phyloP scores from a whole-genome alignment of 192 early-diverging fungal genomes.

The Backusella tarrabulga region DNA sequence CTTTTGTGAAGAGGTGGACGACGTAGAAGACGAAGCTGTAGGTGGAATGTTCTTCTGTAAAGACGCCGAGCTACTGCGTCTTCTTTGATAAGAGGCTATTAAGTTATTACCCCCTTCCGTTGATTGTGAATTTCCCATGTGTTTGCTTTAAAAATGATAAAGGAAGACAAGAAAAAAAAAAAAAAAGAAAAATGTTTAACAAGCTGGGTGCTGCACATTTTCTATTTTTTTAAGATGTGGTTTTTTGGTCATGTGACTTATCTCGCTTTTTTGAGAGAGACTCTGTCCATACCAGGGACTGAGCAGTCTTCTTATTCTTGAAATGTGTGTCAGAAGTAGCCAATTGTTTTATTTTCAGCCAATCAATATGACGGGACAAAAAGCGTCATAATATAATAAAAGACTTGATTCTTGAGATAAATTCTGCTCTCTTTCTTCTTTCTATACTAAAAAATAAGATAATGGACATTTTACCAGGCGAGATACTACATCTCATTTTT shows the following conservation, averaged over 20 bases:
- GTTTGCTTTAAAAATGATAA: neutral
- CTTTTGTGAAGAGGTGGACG: neutral
- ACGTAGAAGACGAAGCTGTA: neutral
- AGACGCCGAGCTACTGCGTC: neutral
- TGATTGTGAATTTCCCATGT: conserved; percentile 14
- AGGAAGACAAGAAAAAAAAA: neutral
- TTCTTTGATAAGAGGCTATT: neutral
- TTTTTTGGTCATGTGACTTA: neutral
- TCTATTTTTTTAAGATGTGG: neutral
- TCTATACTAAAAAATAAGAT: too few species aligned
- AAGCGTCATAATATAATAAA: too few species aligned
- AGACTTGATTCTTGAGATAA: too few species aligned
- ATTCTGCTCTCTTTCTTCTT: too few species aligned
- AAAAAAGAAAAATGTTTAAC: neutral
- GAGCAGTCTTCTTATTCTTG: too few species aligned
- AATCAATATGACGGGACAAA: too few species aligned
- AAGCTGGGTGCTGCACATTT: neutral
- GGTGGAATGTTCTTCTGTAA: neutral
- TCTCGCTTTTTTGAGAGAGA: too few species aligned
- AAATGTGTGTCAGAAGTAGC: too few species aligned
- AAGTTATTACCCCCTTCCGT: conserved; percentile 3
- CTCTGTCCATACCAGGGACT: too few species aligned
- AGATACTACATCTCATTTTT: too few species aligned
- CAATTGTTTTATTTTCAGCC: too few species aligned
- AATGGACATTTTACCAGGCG: too few species aligned